These are phyloP conservation scores for Capronia epimyces DNA, from an alignment of 2,329 filamentous ascomycete species.

Conservation along the genomic window DNA sequence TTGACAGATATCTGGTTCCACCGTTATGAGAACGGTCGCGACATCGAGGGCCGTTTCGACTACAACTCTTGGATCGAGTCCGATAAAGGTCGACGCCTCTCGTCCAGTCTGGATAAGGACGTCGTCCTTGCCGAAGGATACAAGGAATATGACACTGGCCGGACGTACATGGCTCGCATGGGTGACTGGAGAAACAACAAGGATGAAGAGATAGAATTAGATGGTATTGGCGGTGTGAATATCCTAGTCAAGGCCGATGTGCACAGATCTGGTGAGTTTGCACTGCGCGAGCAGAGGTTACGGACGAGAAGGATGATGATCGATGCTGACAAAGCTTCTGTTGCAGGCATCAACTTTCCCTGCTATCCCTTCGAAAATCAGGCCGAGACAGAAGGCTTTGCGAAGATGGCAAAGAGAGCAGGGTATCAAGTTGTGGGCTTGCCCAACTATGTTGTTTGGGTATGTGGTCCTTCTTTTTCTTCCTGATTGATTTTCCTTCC, in stretches of 20 bases:
- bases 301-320: neutral
- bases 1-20: slow-evolving; percentile 90
- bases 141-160: slow-evolving; percentile 84
- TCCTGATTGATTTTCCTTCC: neutral
- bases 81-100: slow-evolving; percentile 70
- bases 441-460: slow-evolving; percentile 96
- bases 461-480: slow-evolving; percentile 12
- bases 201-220: slow-evolving; percentile 84
- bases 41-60: slow-evolving; percentile 96
- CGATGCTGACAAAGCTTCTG: slow-evolving; percentile 25
- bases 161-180: slow-evolving; percentile 82
- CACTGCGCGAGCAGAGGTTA: neutral
- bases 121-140: slow-evolving; percentile 90
- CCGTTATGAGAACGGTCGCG: slow-evolving; percentile 68
- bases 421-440: slow-evolving; percentile 88
- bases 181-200: slow-evolving; percentile 91
- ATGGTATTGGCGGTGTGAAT: slow-evolving; percentile 94
- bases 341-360: slow-evolving; percentile 88
- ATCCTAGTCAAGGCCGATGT: slow-evolving; percentile 98
- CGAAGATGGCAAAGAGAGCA: slow-evolving; percentile 95
- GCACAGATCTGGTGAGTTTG: slow-evolving; percentile 72
- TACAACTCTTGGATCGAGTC: slow-evolving; percentile 99
- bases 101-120: slow-evolving; percentile 69
- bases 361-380: slow-evolving; percentile 97
- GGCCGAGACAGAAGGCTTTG: slow-evolving; percentile 96